Evolutionary conservation across 2,329 filamentous ascomycete genomes (phyloP).

Genomic region (Aspergillus neoniger): DNA sequence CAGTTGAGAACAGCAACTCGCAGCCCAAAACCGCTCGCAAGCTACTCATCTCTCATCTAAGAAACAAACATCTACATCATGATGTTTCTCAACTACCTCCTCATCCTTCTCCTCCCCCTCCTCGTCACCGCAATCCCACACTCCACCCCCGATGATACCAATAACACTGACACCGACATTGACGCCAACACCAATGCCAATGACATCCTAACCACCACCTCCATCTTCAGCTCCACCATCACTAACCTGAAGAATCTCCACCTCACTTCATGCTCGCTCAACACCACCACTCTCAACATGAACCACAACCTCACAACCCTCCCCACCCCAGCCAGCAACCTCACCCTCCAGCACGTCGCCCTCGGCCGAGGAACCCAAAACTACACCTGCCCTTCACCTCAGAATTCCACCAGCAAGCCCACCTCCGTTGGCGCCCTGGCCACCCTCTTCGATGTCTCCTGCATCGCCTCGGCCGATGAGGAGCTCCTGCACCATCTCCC

Average conservation of each 20-base stretch:
- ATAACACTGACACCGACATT: too few species aligned
- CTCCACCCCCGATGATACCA: too few species aligned
- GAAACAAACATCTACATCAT: not conserved
- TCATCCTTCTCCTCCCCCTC: not conserved
- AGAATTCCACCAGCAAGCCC: constrained; percentile 28
- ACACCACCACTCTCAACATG: constrained; percentile 19
- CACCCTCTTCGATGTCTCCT: constrained; percentile 48
- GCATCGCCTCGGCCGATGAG: constrained; percentile 32
- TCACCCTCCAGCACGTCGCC: constrained; percentile 47
- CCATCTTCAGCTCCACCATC: constrained; percentile 2
- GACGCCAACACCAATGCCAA: not conserved
- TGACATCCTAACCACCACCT: not conserved
- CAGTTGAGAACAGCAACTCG: not conserved
- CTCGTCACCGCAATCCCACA: not conserved
- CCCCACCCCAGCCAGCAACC: constrained; percentile 28
- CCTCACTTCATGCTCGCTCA: constrained; percentile 25
- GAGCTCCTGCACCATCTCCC: constrained; percentile 33
- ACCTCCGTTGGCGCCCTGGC: constrained; percentile 48
- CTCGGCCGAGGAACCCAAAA: constrained; percentile 54
- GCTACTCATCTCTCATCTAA: not conserved
- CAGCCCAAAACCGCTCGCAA: not conserved
- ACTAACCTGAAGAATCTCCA: not conserved
- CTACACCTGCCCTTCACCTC: constrained; percentile 46
- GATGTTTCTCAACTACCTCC: not conserved
- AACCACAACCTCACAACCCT: constrained; percentile 21